A percentile compares a stretch with the other conserved stretches of the same genome.
Conservation (phyloP, 768 basidiomycete species). For the Fibroporia radiculosa region DNA sequence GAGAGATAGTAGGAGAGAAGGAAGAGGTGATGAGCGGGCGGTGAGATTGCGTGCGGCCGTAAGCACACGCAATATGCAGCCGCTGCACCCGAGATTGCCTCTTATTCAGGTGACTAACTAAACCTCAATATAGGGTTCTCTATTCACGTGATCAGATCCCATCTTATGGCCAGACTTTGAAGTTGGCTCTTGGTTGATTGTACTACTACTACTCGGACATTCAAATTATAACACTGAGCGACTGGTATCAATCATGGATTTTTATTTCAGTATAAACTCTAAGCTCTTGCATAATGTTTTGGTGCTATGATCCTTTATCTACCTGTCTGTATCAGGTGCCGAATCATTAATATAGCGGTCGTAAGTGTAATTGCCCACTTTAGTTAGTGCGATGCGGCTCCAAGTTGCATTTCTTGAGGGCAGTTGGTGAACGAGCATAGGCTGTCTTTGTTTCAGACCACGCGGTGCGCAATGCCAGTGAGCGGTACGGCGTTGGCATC, state of each 20-base stretch:
- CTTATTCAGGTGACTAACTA: constrained; percentile 16
- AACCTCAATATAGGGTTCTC: constrained; percentile 13
- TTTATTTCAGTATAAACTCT: no score
- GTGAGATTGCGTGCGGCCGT: no score
- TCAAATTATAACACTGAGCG: no score
- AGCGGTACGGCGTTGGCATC: constrained; percentile 42
- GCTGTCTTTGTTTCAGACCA: constrained; percentile 28
- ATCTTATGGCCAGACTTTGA: no score
- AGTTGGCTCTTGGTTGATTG: no score
- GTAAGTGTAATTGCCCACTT: constrained; percentile 32
- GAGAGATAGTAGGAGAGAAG: constrained; percentile 20
- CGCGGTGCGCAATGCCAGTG: constrained; percentile 35
- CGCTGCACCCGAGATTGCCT: background rate
- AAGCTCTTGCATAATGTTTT: no score
- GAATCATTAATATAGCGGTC: constrained; percentile 43
- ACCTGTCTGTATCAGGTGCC: constrained; percentile 3
- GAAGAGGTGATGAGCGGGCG: constrained; percentile 8
- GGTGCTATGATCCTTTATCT: no score
- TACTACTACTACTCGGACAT: no score
- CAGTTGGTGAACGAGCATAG: constrained; percentile 33
- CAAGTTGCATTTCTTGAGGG: constrained; percentile 28
- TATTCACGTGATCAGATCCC: background rate
- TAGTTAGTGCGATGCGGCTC: constrained; percentile 29
- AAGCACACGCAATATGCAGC: no score
- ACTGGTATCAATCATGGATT: no score